phyloP scores from a whole-genome alignment of 2,329 filamentous ascomycete genomes.

The Aspergillus ochraceoroseus region DNA sequence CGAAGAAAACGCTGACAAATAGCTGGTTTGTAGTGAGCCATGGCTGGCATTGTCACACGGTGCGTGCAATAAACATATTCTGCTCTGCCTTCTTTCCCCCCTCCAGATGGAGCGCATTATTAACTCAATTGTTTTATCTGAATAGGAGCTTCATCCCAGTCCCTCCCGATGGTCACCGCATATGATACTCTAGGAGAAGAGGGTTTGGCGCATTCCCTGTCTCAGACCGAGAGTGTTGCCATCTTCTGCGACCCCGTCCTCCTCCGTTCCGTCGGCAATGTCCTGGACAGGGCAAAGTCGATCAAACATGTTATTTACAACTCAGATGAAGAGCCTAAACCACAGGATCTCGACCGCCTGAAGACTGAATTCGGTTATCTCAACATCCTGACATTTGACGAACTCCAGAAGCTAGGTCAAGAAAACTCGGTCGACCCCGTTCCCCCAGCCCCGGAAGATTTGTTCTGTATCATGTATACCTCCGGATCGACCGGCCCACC shows the following conservation, averaged over 20 bases:
- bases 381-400: conserved; percentile 53
- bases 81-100: neutral
- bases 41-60: conserved; percentile 81
- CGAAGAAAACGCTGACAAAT: conserved; percentile 14
- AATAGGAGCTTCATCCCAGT: conserved; percentile 67
- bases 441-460: conserved; percentile 67
- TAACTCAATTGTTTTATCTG: conserved; percentile 2
- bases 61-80: conserved; percentile 36
- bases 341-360: conserved; percentile 52
- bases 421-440: conserved; percentile 66
- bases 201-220: conserved; percentile 78
- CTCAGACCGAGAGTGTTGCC: conserved; percentile 71
- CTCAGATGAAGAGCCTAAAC: conserved; percentile 49
- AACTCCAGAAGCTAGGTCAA: conserved; percentile 53
- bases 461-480: conserved; percentile 78
- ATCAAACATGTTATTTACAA: conserved; percentile 58
- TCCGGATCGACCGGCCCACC: conserved; percentile 85
- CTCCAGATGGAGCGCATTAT: neutral
- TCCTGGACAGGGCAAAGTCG: conserved; percentile 53
- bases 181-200: conserved; percentile 87
- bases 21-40: conserved; percentile 53
- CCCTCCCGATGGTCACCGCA: conserved; percentile 85
- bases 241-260: conserved; percentile 86
- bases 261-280: conserved; percentile 55
- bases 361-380: conserved; percentile 51